A percentile compares a stretch with the other conserved stretches of the same genome.
These are phyloP conservation scores for Thymus mandschuricus DNA, from an alignment of 257 asterid species.

Conservation along the genomic window DNA sequence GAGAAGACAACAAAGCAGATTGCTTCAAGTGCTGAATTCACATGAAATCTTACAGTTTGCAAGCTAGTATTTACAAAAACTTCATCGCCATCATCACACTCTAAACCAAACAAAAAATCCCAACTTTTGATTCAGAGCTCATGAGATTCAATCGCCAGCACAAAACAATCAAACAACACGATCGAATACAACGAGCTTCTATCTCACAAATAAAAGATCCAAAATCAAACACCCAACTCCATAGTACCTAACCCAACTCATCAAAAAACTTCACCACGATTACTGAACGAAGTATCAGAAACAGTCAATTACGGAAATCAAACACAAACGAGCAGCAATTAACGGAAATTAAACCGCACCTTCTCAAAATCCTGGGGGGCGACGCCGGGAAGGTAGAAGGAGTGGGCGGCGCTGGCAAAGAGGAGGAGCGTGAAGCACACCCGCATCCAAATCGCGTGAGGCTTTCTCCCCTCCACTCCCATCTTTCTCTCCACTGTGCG, in stretches of 20 bases:
- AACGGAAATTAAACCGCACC: constrained; percentile 39
- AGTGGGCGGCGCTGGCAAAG: constrained; percentile 47
- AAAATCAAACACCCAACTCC: constrained; percentile 14
- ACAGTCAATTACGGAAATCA: neutral
- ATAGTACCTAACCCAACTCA: neutral
- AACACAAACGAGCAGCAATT: neutral
- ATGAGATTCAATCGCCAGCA: constrained; percentile 14
- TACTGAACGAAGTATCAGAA: neutral
- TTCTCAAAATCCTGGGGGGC: constrained; percentile 87
- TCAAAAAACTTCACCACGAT: neutral
- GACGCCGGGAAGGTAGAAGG: constrained; percentile 90
- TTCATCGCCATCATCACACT: neutral
- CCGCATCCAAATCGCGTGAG: constrained; percentile 38
- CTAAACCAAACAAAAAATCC: constrained; percentile 11
- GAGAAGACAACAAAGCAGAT: neutral
- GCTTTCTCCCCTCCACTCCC: constrained; percentile 42
- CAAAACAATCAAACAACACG: neutral
- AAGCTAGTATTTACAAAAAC: neutral
- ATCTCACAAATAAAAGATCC: constrained; percentile 17
- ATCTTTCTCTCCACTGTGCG: constrained; percentile 31
- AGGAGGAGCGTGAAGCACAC: constrained; percentile 38
- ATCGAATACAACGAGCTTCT: constrained; percentile 3
- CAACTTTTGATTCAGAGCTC: constrained; percentile 3
- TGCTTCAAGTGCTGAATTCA: neutral
- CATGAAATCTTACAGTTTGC: neutral